These are phyloP conservation scores for Zea mays DNA, from an alignment of 176 grass and related monocot genomes.

Conservation along the genomic window Zm-B73-REFERENCE-NAM-5.0 NC_050102.1:150459001-150459500, in stretches of 20 bases:
- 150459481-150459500: constrained; percentile 47
- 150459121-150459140: neutral
- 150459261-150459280: neutral
- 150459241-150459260: constrained; percentile 8
- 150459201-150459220: neutral
- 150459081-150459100: neutral
- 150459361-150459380: neutral
- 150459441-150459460: neutral
- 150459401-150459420: neutral
- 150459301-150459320: neutral
- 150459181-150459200: neutral
- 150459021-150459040: neutral
- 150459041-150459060: neutral
- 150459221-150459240: neutral
- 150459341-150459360: neutral
- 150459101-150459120: neutral
- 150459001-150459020: neutral
- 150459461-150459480: neutral
- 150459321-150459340: neutral
- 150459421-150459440: neutral
- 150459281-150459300: neutral
- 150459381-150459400: neutral
- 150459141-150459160: neutral
- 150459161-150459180: neutral
- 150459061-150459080: neutral